phyloP scores from a whole-genome alignment of 2,329 filamentous ascomycete genomes.

The Chalara sp. region DNA sequence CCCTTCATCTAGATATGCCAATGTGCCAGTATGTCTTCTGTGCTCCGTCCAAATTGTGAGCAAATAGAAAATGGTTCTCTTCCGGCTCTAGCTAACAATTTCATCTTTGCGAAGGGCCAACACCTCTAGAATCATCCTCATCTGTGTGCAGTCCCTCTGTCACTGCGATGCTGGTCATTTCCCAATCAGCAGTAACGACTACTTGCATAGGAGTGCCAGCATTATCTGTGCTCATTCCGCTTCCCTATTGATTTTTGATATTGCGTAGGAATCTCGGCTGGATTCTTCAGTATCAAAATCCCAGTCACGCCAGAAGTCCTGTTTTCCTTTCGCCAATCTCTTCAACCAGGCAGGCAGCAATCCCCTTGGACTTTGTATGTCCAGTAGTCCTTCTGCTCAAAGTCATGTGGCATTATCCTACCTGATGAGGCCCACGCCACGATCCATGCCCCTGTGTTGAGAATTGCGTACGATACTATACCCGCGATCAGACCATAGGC shows the following conservation, averaged over 20 bases:
- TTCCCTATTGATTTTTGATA: conserved; percentile 9
- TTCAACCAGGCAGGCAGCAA: conserved; percentile 68
- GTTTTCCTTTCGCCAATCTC: conserved; percentile 45
- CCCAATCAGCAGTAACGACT: not conserved
- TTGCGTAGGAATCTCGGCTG: conserved; percentile 8
- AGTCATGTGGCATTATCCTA: conserved; percentile 66
- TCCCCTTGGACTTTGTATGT: conserved; percentile 71
- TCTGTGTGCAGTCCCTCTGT: too few relatives aligned
- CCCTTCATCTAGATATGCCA: too few relatives aligned
- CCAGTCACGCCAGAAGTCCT: conserved; percentile 20
- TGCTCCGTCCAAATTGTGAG: too few relatives aligned
- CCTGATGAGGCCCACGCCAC: conserved; percentile 61
- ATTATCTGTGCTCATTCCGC: conserved; percentile 6
- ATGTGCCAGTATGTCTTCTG: too few relatives aligned
- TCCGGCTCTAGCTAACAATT: too few relatives aligned
- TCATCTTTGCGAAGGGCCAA: too few relatives aligned
- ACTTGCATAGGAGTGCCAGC: not conserved
- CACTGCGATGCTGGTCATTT: not conserved
- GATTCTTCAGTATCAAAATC: conserved; percentile 15
- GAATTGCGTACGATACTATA: conserved; percentile 66
- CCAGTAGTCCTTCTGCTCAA: conserved; percentile 73
- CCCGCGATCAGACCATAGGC: conserved; percentile 79
- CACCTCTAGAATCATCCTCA: too few relatives aligned
- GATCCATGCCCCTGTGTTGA: conserved; percentile 67
- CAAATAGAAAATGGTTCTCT: too few relatives aligned